phyloP scores from a whole-genome alignment of 2,329 filamentous ascomycete species.

The Stagonosporopsis tanaceti region DNA sequence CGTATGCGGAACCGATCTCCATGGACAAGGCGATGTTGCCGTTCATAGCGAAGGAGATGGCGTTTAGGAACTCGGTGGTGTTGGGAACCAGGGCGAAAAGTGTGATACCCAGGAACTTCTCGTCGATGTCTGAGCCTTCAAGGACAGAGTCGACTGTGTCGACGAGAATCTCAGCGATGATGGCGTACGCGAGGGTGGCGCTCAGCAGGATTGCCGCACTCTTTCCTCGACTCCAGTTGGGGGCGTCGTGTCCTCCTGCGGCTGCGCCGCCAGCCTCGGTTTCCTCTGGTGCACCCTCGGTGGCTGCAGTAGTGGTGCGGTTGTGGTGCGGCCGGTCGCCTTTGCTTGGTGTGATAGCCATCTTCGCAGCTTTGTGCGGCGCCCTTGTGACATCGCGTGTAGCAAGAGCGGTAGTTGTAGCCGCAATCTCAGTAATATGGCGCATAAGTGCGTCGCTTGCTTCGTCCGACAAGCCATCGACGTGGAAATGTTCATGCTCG shows the following conservation, averaged over 20 bases:
- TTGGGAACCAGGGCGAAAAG: constrained; percentile 97
- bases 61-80: constrained; percentile 98
- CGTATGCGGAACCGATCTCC: constrained; percentile 98
- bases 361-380: constrained; percentile 60
- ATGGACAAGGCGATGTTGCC: constrained; percentile 98
- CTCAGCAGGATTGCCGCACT: constrained; percentile 87
- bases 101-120: constrained; percentile 97
- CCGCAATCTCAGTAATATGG: constrained; percentile 92
- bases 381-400: constrained; percentile 74
- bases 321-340: constrained; percentile 50
- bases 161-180: constrained; percentile 96
- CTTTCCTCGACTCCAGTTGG: constrained; percentile 94
- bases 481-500: constrained; percentile 55
- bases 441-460: constrained; percentile 83
- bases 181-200: constrained; percentile 90
- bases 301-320: constrained; percentile 55
- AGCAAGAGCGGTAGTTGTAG: constrained; percentile 86
- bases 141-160: constrained; percentile 97
- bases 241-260: constrained; percentile 84
- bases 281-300: constrained; percentile 61
- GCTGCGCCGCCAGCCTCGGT: constrained; percentile 52
- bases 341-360: constrained; percentile 46
- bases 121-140: constrained; percentile 87
- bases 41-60: constrained; percentile 99
- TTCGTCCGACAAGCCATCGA: constrained; percentile 77